Evolutionary conservation across 371 early-diverging fungal genomes (phyloP).

Genomic region (Lichtheimia ramosa): DNA sequence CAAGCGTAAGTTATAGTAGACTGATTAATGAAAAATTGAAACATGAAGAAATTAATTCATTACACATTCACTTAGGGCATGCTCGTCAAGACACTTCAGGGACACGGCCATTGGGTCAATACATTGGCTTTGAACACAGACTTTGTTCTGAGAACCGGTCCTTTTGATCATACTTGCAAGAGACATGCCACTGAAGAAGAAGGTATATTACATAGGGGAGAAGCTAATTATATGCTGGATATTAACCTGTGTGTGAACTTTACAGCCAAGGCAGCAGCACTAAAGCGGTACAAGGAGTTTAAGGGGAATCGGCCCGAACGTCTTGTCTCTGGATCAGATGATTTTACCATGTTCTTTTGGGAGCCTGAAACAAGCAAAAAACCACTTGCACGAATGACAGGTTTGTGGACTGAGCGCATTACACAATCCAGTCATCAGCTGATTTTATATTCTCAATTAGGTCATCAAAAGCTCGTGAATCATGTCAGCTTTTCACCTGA

Average conservation of each 20-base stretch:
- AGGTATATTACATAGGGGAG: conserved; percentile 32
- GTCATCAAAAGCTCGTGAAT: conserved; percentile 97
- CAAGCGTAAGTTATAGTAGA: conserved; percentile 28
- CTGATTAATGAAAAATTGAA: neutral
- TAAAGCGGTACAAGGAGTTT: conserved; percentile 76
- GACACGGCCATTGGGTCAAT: conserved; percentile 94
- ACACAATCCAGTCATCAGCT: conserved; percentile 2
- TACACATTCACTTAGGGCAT: conserved; percentile 60
- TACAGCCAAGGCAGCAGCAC: conserved; percentile 69
- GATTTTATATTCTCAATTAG: conserved; percentile 19
- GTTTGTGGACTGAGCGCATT: conserved; percentile 3
- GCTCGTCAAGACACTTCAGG: conserved; percentile 80
- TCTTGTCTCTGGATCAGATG: conserved; percentile 93
- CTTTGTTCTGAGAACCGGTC: conserved; percentile 87
- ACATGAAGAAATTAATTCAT: no score
- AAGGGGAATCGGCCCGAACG: conserved; percentile 75
- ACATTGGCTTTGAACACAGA: conserved; percentile 91
- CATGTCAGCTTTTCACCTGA: conserved; percentile 94
- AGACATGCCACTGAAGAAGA: conserved; percentile 63
- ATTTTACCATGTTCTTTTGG: conserved; percentile 97
- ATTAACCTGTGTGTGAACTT: neutral
- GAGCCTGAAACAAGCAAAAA: conserved; percentile 83
- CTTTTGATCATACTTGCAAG: conserved; percentile 82
- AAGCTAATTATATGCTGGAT: neutral
- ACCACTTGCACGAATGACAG: conserved; percentile 85